These are phyloP conservation scores for Cryphonectria japonica DNA, from an alignment of 2,329 filamentous ascomycete species.

Conservation along the genomic window DNA sequence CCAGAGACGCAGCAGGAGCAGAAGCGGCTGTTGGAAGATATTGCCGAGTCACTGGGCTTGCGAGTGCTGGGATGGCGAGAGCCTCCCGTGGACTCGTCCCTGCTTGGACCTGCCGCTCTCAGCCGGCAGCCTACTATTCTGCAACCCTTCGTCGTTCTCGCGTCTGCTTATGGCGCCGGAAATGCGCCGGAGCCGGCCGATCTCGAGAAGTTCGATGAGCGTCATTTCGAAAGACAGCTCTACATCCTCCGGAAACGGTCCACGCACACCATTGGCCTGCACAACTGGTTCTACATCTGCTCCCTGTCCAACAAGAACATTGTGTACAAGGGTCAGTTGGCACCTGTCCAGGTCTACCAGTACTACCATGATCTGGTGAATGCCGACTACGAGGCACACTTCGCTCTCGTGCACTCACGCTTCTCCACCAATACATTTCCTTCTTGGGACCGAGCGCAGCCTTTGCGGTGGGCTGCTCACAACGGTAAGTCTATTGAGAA, in stretches of 20 bases:
- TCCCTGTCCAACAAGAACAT: slow-evolving; percentile 98
- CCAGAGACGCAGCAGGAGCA: slow-evolving; percentile 87
- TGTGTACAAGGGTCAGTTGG: slow-evolving; percentile 96
- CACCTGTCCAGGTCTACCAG: slow-evolving; percentile 93
- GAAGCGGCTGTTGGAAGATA: slow-evolving; percentile 89
- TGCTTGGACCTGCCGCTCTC: slow-evolving; percentile 88
- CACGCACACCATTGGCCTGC: slow-evolving; percentile 90
- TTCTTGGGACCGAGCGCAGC: slow-evolving; percentile 96
- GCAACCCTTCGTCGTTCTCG: slow-evolving; percentile 91
- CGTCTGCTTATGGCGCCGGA: slow-evolving; percentile 81
- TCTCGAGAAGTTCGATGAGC: slow-evolving; percentile 79
- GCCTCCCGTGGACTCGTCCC: slow-evolving; percentile 89
- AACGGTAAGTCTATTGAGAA: slow-evolving; percentile 66
- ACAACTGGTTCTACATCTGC: slow-evolving; percentile 99
- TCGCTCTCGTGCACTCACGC: slow-evolving; percentile 93
- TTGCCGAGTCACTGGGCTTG: slow-evolving; percentile 84
- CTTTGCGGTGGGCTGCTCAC: slow-evolving; percentile 93
- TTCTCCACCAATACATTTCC: slow-evolving; percentile 99
- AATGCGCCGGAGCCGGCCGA: slow-evolving; percentile 79
- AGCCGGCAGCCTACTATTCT: slow-evolving; percentile 94
- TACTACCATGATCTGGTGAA: slow-evolving; percentile 98
- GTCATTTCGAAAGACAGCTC: slow-evolving; percentile 87
- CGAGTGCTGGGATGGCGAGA: slow-evolving; percentile 95
- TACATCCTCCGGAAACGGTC: slow-evolving; percentile 94
- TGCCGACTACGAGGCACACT: slow-evolving; percentile 96